Evolutionary conservation across 192 early-diverging fungal genomes (phyloP), one percentile per base, ranked within the genome.

Genomic region (Allomyces macrogynus): DNA sequence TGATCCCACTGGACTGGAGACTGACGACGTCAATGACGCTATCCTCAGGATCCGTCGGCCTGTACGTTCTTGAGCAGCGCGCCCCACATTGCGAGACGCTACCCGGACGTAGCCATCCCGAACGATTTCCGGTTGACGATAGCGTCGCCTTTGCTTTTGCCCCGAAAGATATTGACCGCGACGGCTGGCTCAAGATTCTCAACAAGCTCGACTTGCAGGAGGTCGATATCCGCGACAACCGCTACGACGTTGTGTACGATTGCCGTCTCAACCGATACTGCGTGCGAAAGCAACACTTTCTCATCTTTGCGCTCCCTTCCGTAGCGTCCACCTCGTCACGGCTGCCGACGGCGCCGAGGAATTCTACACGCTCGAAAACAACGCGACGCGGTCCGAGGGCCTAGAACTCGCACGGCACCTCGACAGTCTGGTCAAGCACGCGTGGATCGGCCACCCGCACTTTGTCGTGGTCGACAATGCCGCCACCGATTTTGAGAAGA

Each of bases 311-410:
- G 4, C 32, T 40, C 7, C 7, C 7, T 3, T 8, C 32, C 8
- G 26, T 61, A 61, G 23, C 11, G 62, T 77, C 22, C 76, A 77
- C 63, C 67, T 77, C 18, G 76, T 77, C 10, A 72, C 76, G 5
- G 76, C 76, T 20, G 76, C 76, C 23, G 75, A 77, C 64, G 76
- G 76, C 9, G 76, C 76, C 3, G 66, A 66, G 61, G 22, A 68
- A 22, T 77, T 77, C 63, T 77, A 77, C 67, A 68, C 73, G 7
- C 64, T 71, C 24, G 68, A 70, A 14, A 77, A 77, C 68, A 77
- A 77, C 63, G 23, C 61, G 9, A 63, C 63, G 2, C 63, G 76
- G 12, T 71, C 73, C 22, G 76, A 77, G 62, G 76, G 76, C 18
- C 62, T 77, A 12, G 76, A 77, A 43, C 49, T 72, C 24, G 76